Evolutionary conservation across 1,284 basidiomycete genomes (phyloP).

Genomic region (Fomitopsis betulina): DNA sequence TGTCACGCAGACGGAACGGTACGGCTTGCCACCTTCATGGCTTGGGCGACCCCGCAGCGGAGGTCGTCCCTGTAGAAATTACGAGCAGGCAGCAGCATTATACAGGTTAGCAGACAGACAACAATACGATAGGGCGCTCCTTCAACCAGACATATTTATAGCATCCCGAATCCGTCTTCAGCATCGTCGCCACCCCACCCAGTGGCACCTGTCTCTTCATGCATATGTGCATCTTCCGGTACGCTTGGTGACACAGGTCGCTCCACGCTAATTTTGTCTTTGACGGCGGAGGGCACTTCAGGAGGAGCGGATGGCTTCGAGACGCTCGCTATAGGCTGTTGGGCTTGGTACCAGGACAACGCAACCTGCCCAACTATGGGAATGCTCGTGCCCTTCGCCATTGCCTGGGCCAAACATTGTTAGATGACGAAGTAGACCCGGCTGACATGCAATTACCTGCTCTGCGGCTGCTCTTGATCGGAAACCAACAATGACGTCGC

Average conservation of each 20-base stretch:
- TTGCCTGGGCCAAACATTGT: conserved; percentile 39
- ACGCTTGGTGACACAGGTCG: conserved; percentile 7
- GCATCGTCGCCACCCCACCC: conserved; percentile 63
- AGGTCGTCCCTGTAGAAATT: neutral
- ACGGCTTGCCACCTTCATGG: neutral
- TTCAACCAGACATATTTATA: conserved; percentile 26
- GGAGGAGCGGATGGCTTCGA: conserved; percentile 15
- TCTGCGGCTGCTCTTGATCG: conserved; percentile 69
- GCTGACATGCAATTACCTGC: conserved; percentile 42
- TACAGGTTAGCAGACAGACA: conserved; percentile 1
- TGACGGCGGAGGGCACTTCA: conserved; percentile 4
- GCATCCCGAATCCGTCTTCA: conserved; percentile 64
- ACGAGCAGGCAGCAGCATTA: neutral
- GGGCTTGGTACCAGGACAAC: conserved; percentile 57
- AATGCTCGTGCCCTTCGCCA: conserved; percentile 63
- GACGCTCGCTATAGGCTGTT: conserved; percentile 21
- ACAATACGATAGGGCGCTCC: neutral
- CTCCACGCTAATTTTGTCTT: conserved; percentile 11
- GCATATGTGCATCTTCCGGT: conserved; percentile 16
- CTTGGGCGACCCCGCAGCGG: neutral
- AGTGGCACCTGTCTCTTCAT: conserved; percentile 51
- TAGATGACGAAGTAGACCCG: conserved; percentile 1
- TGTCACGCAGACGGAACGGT: neutral
- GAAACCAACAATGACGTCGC: conserved; percentile 63
- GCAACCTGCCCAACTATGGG: conserved; percentile 60